These are phyloP conservation scores for Conticribra weissflogii DNA, from an alignment of 108 stramenopile species.

Conservation along the genomic window DNA sequence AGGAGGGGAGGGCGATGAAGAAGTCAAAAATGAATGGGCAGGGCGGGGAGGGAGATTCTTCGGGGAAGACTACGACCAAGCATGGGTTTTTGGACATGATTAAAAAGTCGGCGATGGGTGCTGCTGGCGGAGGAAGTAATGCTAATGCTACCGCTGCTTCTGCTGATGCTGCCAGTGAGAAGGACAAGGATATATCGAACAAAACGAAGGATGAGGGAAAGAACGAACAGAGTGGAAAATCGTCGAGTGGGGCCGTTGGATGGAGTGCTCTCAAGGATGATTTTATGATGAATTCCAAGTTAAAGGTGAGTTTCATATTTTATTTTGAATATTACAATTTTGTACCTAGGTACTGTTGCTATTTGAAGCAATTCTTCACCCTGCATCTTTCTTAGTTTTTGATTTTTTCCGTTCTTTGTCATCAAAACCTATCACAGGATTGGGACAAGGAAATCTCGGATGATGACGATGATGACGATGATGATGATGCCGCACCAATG, in stretches of 20 bases:
- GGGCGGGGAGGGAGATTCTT: too few species aligned
- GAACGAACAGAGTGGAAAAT: slow-evolving; percentile 10
- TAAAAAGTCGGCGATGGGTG: slow-evolving; percentile 56
- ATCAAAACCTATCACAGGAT: slow-evolving; percentile 25
- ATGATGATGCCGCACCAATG: neutral
- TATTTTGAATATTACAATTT: neutral
- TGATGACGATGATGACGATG: slow-evolving; percentile 49
- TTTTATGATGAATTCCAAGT: slow-evolving; percentile 73
- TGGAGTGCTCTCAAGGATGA: slow-evolving; percentile 90
- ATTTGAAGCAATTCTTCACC: neutral
- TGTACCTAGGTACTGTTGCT: neutral
- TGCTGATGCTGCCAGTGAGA: neutral
- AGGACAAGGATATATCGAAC: slow-evolving; percentile 1
- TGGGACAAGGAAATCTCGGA: slow-evolving; percentile 82
- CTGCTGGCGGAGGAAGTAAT: neutral
- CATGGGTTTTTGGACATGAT: slow-evolving; percentile 84
- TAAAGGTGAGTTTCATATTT: slow-evolving; percentile 30
- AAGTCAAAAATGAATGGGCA: slow-evolving; percentile 23
- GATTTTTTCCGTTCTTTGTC: neutral
- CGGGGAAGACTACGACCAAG: slow-evolving; percentile 59
- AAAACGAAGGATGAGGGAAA: slow-evolving; percentile 3
- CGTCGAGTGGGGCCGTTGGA: slow-evolving; percentile 23
- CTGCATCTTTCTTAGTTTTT: neutral
- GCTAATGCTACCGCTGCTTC: neutral
- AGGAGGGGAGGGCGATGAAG: slow-evolving; percentile 23